These are phyloP conservation scores for Candida ipomoeae DNA, from an alignment of 805 yeast genomes.

Conservation along the genomic window DNA sequence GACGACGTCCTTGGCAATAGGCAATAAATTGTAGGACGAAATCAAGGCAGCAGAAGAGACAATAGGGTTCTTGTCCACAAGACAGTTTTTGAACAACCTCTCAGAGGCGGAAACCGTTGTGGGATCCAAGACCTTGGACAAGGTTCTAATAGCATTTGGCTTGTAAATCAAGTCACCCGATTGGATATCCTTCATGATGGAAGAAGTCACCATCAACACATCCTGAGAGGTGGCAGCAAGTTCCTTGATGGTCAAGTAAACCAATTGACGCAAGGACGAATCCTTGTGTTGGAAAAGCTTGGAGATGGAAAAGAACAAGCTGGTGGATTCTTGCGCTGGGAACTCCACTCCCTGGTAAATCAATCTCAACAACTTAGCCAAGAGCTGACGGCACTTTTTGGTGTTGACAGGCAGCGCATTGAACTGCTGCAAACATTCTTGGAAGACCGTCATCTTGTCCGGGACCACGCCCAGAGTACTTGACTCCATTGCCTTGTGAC, in stretches of 20 bases:
- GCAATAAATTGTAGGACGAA: slow-evolving; percentile 84
- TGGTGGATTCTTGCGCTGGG: slow-evolving; percentile 86
- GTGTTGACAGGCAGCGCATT: slow-evolving; percentile 89
- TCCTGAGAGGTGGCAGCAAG: slow-evolving; percentile 80
- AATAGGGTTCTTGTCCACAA: slow-evolving; percentile 84
- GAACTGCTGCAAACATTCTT: slow-evolving; percentile 89
- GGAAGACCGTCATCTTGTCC: slow-evolving; percentile 96
- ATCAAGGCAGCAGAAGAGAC: slow-evolving; percentile 93
- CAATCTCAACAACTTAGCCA: slow-evolving; percentile 79
- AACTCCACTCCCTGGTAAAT: slow-evolving; percentile 83
- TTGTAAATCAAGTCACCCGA: slow-evolving; percentile 79
- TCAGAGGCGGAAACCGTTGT: slow-evolving; percentile 91
- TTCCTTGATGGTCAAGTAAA: slow-evolving; percentile 91
- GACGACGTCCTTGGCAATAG: slow-evolving; percentile 86
- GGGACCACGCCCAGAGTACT: slow-evolving; percentile 56
- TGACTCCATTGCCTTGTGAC: slow-evolving; percentile 83
- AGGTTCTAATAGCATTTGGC: slow-evolving; percentile 92
- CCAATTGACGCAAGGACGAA: slow-evolving; percentile 83
- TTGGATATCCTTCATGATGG: slow-evolving; percentile 97
- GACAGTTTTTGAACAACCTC: slow-evolving; percentile 84
- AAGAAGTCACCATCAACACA: slow-evolving; percentile 94
- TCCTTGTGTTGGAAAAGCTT: slow-evolving; percentile 92
- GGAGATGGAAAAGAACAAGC: slow-evolving; percentile 87
- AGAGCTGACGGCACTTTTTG: slow-evolving; percentile 74
- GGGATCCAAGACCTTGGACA: slow-evolving; percentile 84